Evolutionary conservation across 371 early-diverging fungal species (phyloP), one percentile per base, ranked within the genome.

Genomic region (Lichtheimia ramosa): DNA sequence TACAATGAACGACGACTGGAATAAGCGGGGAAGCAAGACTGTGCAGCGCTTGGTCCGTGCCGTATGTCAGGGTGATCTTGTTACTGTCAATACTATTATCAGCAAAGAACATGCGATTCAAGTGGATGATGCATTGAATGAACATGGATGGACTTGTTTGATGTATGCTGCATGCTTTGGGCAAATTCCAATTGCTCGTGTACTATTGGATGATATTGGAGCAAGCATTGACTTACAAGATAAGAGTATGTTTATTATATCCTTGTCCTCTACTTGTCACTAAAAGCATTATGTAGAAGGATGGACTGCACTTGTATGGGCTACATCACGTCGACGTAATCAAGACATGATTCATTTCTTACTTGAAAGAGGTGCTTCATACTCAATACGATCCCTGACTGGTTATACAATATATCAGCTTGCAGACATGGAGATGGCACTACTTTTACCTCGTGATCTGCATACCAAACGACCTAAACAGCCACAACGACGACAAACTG

Each of bases 291-390:
- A 46, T 41, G 65, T 25, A 87, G 91, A 83, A 59, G 97, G 97
- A 16, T 96, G 97, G 97, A 92, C 95, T 21, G 89, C 95, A 20
- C 79, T 96, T 42, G 83, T 94, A 75, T 97, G 97, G 97, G 95
- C 95, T 3, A 84, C 87, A 51, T 84, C 86, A 55, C 92, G 90
- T 69, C 77, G 86, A 52, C 34, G 10, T 8, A 87, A 92, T 70
- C 75, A 78, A 24, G 71, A 73, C 13, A 72, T 85, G 43, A 89
- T 90, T 27, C 71, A 79, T 51, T 49, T 88, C 23, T 75, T 96
- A 18, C 60, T 96, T 27, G 83, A 84, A 18, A 59, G 77, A 54
- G 93, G 93, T 2, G 96, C 95, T 16, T 73, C 83, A 21, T 70
- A 83, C 5, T 65, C 73, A 5, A 64, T 86, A 8, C 76, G 74